Percentiles rank a stretch among this genome's conserved stretches.
Evolutionary conservation across 164 flowering plant genomes (phyloP).

Genomic region (Platanus orientalis): DNA sequence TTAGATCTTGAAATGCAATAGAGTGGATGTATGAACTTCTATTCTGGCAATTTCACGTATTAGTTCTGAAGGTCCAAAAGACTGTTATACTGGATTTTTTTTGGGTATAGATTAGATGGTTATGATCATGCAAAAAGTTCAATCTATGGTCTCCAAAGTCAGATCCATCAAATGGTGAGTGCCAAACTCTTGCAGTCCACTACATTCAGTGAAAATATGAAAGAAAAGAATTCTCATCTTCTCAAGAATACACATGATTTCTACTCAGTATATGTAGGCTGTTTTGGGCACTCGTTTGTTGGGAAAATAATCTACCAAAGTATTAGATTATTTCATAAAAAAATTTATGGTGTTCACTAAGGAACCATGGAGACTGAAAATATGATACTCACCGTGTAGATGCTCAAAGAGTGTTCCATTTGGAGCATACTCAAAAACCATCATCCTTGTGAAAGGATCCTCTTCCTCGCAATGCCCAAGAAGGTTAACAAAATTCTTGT

Average conservation of each 20-base stretch:
- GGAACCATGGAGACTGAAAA: background rate
- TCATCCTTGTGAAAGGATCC: conserved; percentile 65
- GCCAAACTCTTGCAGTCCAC: no score
- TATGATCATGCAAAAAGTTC: background rate
- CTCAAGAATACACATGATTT: background rate
- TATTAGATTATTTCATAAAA: background rate
- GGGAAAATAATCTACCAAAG: background rate
- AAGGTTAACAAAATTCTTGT: conserved; percentile 72
- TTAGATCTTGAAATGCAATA: background rate
- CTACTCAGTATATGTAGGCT: background rate
- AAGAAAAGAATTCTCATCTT: no score
- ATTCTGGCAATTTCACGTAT: background rate
- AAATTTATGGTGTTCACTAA: background rate
- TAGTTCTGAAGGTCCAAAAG: background rate
- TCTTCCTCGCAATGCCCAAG: conserved; percentile 69
- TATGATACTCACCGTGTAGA: conserved; percentile 53
- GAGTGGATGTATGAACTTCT: background rate
- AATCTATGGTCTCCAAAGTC: background rate
- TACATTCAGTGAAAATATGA: no score
- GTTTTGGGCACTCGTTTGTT: background rate
- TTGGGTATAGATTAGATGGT: background rate
- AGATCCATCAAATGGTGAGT: background rate
- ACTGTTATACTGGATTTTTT: no score
- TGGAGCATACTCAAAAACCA: conserved; percentile 84
- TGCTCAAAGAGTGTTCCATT: conserved; percentile 84